These are phyloP conservation scores for Nothophaeocryptopus gaeumannii DNA, from an alignment of 2,329 filamentous ascomycete species.

Conservation along the genomic window DNA sequence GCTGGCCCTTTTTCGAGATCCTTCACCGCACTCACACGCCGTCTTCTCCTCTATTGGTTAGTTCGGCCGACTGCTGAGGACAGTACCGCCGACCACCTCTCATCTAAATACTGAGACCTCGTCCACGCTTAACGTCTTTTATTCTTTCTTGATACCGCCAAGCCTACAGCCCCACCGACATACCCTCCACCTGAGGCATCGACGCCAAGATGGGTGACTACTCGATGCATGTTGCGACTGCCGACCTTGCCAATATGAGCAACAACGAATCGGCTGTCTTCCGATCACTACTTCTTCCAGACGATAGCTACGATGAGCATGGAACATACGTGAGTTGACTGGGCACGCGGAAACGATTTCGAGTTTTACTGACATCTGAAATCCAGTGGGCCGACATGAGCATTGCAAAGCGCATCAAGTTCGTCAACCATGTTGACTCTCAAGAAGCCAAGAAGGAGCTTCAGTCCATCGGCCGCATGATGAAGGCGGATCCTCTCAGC, in stretches of 20 bases:
- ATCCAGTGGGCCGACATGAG: conserved; percentile 76
- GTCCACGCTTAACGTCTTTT: conserved; percentile 6
- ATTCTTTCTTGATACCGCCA: conserved; percentile 1
- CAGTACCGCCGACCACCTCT: background rate
- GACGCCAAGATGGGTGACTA: conserved; percentile 27
- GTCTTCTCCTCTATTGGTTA: background rate
- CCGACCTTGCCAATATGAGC: conserved; percentile 51
- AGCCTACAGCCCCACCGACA: background rate
- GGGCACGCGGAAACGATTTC: too few species aligned
- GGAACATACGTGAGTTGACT: conserved; percentile 61
- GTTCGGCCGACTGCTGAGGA: background rate
- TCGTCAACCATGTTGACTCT: conserved; percentile 71
- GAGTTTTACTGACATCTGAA: too few species aligned
- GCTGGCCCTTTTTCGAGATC: background rate
- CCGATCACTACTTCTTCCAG: conserved; percentile 75
- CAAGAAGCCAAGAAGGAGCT: conserved; percentile 69
- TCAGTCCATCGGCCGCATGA: conserved; percentile 67
- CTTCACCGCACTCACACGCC: background rate
- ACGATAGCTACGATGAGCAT: conserved; percentile 79
- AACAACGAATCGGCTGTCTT: conserved; percentile 63
- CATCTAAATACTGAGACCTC: background rate
- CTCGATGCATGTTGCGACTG: conserved; percentile 47
- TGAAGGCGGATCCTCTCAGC: conserved; percentile 80
- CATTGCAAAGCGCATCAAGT: conserved; percentile 65
- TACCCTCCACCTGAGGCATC: background rate